Conservation (phyloP, 2,329 filamentous ascomycete species). For the Colletotrichum godetiae region DNA sequence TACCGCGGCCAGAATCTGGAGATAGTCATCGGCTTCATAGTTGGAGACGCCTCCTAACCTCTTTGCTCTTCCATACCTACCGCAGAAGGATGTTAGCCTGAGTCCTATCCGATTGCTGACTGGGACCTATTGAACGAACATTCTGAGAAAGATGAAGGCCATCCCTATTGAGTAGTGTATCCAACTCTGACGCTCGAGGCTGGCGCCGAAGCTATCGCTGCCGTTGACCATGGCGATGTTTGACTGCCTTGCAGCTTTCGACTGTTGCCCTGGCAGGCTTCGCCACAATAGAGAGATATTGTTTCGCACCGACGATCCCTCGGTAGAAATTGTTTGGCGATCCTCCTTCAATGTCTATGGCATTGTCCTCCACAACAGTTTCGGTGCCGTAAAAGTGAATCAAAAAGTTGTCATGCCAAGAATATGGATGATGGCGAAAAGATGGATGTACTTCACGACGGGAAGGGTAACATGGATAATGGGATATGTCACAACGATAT, state of each 20-base stretch:
- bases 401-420: too few relatives aligned
- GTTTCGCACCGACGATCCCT: too few relatives aligned
- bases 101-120: not conserved
- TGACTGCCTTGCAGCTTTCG: not conserved
- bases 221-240: not conserved
- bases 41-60: conserved; percentile 2
- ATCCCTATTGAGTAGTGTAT: conserved; percentile 17
- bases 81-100: not conserved
- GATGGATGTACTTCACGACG: too few relatives aligned
- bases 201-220: not conserved
- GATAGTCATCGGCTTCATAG: conserved; percentile 23
- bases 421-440: too few relatives aligned
- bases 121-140: not conserved
- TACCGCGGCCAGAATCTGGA: conserved; percentile 32
- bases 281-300: too few relatives aligned
- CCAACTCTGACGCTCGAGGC: conserved; percentile 23
- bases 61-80: conserved; percentile 24
- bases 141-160: conserved; percentile 4
- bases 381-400: too few relatives aligned
- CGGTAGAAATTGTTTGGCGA: too few relatives aligned
- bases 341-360: too few relatives aligned
- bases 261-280: too few relatives aligned
- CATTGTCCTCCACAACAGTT: too few relatives aligned
- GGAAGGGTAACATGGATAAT: too few relatives aligned
- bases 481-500: not conserved